Evolutionary conservation across 2,329 filamentous ascomycete species (phyloP).

Genomic region (Pseudogymnoascus sp.): DNA sequence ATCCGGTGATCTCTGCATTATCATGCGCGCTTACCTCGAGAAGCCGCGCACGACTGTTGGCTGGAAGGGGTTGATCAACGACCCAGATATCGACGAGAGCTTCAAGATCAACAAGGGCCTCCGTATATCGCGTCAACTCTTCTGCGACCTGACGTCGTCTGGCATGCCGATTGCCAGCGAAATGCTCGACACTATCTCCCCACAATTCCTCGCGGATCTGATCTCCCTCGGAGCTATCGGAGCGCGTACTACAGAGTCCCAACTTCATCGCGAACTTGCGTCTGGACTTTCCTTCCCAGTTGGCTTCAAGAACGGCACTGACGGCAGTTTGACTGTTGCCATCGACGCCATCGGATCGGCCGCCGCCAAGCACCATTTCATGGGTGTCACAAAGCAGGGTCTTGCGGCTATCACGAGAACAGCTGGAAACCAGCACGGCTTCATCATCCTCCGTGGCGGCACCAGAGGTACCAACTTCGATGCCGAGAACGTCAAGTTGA

Average conservation of each 20-base stretch:
- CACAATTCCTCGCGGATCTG: conserved; percentile 93
- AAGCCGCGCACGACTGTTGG: conserved; percentile 97
- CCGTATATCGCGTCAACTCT: conserved; percentile 84
- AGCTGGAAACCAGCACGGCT: conserved; percentile 90
- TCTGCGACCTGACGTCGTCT: conserved; percentile 75
- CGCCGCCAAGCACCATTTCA: conserved; percentile 86
- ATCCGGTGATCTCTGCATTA: conserved; percentile 74
- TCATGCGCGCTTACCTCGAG: conserved; percentile 98
- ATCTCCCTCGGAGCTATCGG: conserved; percentile 95
- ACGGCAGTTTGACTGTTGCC: conserved; percentile 81
- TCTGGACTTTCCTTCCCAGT: conserved; percentile 95
- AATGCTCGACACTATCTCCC: conserved; percentile 98
- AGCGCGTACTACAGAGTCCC: conserved; percentile 90
- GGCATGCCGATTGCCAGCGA: conserved; percentile 96
- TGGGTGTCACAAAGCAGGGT: conserved; percentile 97
- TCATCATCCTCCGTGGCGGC: conserved; percentile 89
- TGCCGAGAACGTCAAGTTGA: conserved; percentile 69
- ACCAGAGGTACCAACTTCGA: conserved; percentile 92
- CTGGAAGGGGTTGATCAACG: conserved; percentile 99
- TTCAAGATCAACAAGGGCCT: conserved; percentile 99
- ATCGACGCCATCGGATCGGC: conserved; percentile 93
- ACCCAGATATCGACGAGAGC: conserved; percentile 93
- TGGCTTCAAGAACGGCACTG: conserved; percentile 98
- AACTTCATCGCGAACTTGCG: conserved; percentile 91
- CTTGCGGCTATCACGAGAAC: conserved; percentile 92